Percentiles rank a stretch among this genome's conserved stretches.
These are phyloP conservation scores for Gossypium ekmanianum DNA, from an alignment of 345 rosid genomes.

Conservation along the genomic window DNA sequence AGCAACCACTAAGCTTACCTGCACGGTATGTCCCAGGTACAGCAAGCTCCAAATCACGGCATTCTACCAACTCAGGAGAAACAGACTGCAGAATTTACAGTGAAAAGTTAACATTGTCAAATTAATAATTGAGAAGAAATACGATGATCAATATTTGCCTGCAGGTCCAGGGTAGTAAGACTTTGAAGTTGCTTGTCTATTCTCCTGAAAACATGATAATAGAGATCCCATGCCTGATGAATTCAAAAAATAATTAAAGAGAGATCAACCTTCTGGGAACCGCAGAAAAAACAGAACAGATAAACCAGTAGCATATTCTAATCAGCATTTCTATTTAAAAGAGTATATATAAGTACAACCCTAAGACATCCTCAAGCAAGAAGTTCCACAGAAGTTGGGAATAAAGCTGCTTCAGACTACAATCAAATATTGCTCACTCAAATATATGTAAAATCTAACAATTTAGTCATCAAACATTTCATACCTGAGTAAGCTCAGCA, in stretches of 20 bases:
- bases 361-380: not conserved
- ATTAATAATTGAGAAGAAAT: conserved; percentile 11
- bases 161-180: conserved; percentile 87
- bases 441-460: not conserved
- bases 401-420: not conserved
- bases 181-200: conserved; percentile 92
- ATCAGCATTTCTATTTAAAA: not conserved
- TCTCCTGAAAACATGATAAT: conserved; percentile 90
- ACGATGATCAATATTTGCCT: conserved; percentile 43
- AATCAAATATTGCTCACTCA: not conserved
- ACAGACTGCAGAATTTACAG: conserved; percentile 56
- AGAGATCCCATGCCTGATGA: conserved; percentile 98
- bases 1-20: conserved; percentile 36
- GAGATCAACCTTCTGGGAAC: not conserved
- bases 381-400: not conserved
- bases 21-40: conserved; percentile 97
- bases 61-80: conserved; percentile 88
- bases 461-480: not conserved
- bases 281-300: not conserved
- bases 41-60: conserved; percentile 90
- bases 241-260: conserved; percentile 22
- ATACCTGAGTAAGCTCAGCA: conserved; percentile 96
- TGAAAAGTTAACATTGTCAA: conserved; percentile 17
- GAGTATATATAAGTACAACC: not conserved
- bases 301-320: not conserved